Percentiles rank a stretch among this genome's conserved stretches.
phyloP scores from a whole-genome alignment of 2,329 filamentous ascomycete genomes.

The Cercospora beticola region DNA sequence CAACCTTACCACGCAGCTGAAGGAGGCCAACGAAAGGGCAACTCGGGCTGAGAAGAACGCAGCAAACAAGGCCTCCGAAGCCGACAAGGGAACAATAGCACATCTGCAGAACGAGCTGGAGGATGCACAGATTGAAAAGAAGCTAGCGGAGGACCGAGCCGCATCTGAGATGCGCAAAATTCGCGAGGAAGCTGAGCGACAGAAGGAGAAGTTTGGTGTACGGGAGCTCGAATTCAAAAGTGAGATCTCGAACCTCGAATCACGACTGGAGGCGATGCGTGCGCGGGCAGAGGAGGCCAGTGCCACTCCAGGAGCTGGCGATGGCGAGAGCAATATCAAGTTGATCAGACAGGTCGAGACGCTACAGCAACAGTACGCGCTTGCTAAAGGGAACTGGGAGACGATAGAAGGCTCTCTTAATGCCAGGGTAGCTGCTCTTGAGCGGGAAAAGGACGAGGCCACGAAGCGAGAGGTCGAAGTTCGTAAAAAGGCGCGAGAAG shows the following conservation, averaged over 20 bases:
- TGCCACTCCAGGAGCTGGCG: constrained; percentile 53
- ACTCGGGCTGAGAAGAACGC: constrained; percentile 66
- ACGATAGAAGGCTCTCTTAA: constrained; percentile 86
- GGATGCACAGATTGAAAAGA: constrained; percentile 70
- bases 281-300: constrained; percentile 84
- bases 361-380: constrained; percentile 88
- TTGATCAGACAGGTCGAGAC: constrained; percentile 92
- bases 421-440: constrained; percentile 71
- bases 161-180: constrained; percentile 69
- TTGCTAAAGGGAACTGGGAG: constrained; percentile 96
- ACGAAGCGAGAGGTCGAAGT: constrained; percentile 80
- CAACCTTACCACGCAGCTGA: constrained; percentile 68
- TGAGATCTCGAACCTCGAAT: constrained; percentile 76
- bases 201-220: constrained; percentile 66
- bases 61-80: constrained; percentile 66
- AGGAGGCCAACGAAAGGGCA: constrained; percentile 64
- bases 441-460: constrained; percentile 89
- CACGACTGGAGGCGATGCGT: constrained; percentile 84
- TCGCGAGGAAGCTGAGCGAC: constrained; percentile 69
- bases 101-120: constrained; percentile 65
- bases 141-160: constrained; percentile 68
- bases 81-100: constrained; percentile 58
- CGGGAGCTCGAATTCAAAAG: constrained; percentile 74
- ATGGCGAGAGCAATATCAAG: constrained; percentile 63
- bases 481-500: constrained; percentile 83